Base-by-base conservation (phyloP, 225 moss, liverwort and hornwort species). In the Pleurozium schreberi region DNA sequence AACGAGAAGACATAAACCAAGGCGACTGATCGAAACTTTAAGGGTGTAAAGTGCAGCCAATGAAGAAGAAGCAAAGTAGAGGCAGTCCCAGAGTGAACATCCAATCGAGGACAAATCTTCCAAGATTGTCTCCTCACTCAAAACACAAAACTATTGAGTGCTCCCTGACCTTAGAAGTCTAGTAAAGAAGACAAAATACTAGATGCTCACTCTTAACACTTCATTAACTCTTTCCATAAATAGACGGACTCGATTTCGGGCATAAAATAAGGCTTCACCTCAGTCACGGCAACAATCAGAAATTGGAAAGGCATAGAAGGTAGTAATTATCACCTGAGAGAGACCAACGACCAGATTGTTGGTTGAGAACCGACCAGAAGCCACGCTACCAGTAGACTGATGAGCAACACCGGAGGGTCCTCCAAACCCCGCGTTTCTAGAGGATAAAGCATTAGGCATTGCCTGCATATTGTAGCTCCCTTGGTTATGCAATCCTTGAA, bases 391-490 rank as follows among this genome's bases (percentile, higher is more conserved):
- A 86, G 93, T 89, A 82, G 95, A 88, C 88, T 96, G 98, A 90
- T 98, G 98, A 81, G 93, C 93, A 84, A 95, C 96, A 91, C 94
- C 93, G 38, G 98, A 94, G n/a, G 96, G 95, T 68, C 95, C 98
- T 88, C 96, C 98, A 94, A 95, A 92, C 75, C 95, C 97, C 61
- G 93, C 89, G 89, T 96, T 98, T 89, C 98, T 93, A 66, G 97
- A 93, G n/a, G 97, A 95, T 86, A 98, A 89, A 58, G 96, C 93
- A 93, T 96, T 97, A 75, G 94, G 95, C 86, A 98, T 93, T 18
- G 95, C 92, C 93, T 95, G 97, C 97, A 98, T 96, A 85, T 93
- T 98, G 93, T 97, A 98, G 77, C 88, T 96, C 82, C 93, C 93
- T 89, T 93, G 93, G 83, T 97, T 98, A 88, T 97, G 98, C 92